phyloP scores from a whole-genome alignment of 352 stramenopile species.

The Globisporangium yorkense region DNA sequence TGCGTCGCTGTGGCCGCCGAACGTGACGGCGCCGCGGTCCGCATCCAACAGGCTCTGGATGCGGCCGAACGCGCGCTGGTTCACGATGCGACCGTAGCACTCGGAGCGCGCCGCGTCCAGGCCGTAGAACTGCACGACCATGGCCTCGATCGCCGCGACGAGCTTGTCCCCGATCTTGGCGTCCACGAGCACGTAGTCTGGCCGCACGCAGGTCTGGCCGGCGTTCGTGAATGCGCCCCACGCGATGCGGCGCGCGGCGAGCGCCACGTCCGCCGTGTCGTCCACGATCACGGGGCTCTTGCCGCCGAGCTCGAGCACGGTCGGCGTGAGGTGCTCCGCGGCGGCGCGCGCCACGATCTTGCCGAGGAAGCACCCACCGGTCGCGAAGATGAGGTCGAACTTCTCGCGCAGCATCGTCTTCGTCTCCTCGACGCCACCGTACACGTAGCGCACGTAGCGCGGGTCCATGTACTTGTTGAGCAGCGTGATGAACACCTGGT shows the following conservation, averaged over 20 bases:
- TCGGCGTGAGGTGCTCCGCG: constrained; percentile 92
- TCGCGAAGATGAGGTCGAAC: constrained; percentile 86
- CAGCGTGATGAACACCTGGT: constrained; percentile 45
- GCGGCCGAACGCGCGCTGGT: constrained; percentile 8
- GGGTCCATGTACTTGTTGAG: constrained; percentile 78
- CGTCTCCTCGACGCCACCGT: constrained; percentile 75
- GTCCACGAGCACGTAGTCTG: constrained; percentile 91
- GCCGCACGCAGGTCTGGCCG: constrained; percentile 93
- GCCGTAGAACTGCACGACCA: constrained; percentile 47
- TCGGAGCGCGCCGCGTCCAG: constrained; percentile 37
- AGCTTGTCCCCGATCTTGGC: constrained; percentile 54
- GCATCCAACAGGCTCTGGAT: constrained; percentile 43
- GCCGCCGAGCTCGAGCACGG: constrained; percentile 94
- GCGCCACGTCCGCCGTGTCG: constrained; percentile 31
- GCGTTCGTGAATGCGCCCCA: constrained; percentile 87
- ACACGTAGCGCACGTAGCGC: constrained; percentile 73
- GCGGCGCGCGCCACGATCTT: constrained; percentile 91
- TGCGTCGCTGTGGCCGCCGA: constrained; percentile 51
- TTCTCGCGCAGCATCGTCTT: constrained; percentile 73
- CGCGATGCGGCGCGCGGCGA: constrained; percentile 72
- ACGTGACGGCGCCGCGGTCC: constrained; percentile 47
- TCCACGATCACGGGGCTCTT: constrained; percentile 90
- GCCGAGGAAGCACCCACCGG: constrained; percentile 62
- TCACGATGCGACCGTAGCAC: constrained; percentile 38
- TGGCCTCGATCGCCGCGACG: constrained; percentile 32